These are phyloP conservation scores for Phaffia tasmanica DNA, from an alignment of 768 basidiomycete genomes.

Conservation along the genomic window DNA sequence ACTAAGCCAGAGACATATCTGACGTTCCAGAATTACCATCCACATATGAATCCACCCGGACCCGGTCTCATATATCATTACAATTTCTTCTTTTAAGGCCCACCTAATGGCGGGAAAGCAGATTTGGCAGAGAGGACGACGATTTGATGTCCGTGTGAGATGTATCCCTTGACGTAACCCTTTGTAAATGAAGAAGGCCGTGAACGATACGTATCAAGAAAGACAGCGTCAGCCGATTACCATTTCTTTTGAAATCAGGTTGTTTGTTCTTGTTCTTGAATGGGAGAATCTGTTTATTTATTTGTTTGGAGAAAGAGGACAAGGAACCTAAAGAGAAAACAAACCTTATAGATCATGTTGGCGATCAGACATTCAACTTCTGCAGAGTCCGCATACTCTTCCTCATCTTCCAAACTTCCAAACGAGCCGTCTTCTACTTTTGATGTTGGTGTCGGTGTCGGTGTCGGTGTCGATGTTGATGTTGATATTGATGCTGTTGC, in stretches of 20 bases:
- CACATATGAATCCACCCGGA: too few species aligned
- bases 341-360: constrained; percentile 77
- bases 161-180: constrained; percentile 86
- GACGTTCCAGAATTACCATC: too few species aligned
- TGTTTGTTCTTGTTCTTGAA: too few species aligned
- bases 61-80: too few species aligned
- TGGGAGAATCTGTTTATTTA: too few species aligned
- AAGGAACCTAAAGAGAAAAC: constrained; percentile 10
- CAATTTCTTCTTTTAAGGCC: too few species aligned
- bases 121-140: constrained; percentile 73
- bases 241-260: too few species aligned
- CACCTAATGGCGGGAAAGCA: constrained; percentile 59
- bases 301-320: too few species aligned
- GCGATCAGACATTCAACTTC: constrained; percentile 90
- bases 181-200: constrained; percentile 20
- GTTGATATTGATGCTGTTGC: constrained; percentile 42
- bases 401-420: background rate
- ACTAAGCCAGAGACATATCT: too few species aligned
- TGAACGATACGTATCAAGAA: too few species aligned
- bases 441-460: constrained; percentile 36
- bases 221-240: background rate
- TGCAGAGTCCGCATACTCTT: constrained; percentile 52
- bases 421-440: background rate
- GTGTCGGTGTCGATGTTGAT: constrained; percentile 44
- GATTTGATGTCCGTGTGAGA: constrained; percentile 89